These are phyloP conservation scores for Lactifluus piperatus DNA, from an alignment of 768 basidiomycete species.

Conservation along the genomic window DNA sequence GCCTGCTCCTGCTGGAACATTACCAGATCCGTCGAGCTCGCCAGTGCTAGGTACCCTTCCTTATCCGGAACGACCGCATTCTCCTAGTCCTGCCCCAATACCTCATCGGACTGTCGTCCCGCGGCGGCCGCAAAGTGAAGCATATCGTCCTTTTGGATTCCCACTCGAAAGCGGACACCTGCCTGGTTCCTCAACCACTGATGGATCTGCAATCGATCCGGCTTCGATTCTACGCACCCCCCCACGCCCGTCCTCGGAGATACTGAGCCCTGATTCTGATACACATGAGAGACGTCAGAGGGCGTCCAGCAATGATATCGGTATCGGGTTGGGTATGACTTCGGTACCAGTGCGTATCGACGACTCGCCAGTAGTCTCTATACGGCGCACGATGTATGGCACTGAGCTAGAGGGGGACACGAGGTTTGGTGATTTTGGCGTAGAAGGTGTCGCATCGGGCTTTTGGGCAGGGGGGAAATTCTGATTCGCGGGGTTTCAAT, in stretches of 20 bases:
- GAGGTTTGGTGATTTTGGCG: conserved; percentile 79
- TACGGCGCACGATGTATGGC: conserved; percentile 73
- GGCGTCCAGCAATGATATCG: conserved; percentile 36
- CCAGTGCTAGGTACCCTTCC: conserved; percentile 13
- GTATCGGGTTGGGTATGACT: conserved; percentile 36
- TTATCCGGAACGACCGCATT: conserved; percentile 18
- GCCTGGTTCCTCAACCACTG: conserved; percentile 1
- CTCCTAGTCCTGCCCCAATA: conserved; percentile 18
- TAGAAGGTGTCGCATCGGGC: conserved; percentile 65
- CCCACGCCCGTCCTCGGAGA: conserved; percentile 6
- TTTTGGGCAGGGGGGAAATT: conserved; percentile 54
- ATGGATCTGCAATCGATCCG: conserved; percentile 14
- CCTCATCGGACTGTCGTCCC: conserved; percentile 2
- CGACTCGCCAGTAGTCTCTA: conserved; percentile 38
- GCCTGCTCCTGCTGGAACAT: conserved; percentile 3
- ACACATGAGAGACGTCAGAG: conserved; percentile 3
- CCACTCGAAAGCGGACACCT: conserved; percentile 12
- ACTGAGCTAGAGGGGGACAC: conserved; percentile 75
- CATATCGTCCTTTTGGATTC: conserved; percentile 17
- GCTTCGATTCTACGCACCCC: conserved; percentile 18
- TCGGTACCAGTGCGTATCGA: conserved; percentile 32
- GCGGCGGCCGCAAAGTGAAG: conserved; percentile 10
- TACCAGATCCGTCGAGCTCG: conserved; percentile 8
- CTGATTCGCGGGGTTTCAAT: conserved; percentile 21
- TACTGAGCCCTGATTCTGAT: conserved; percentile 7